phyloP scores from a whole-genome alignment of 1,284 basidiomycete species.

The Sparassis latifolia region DNA sequence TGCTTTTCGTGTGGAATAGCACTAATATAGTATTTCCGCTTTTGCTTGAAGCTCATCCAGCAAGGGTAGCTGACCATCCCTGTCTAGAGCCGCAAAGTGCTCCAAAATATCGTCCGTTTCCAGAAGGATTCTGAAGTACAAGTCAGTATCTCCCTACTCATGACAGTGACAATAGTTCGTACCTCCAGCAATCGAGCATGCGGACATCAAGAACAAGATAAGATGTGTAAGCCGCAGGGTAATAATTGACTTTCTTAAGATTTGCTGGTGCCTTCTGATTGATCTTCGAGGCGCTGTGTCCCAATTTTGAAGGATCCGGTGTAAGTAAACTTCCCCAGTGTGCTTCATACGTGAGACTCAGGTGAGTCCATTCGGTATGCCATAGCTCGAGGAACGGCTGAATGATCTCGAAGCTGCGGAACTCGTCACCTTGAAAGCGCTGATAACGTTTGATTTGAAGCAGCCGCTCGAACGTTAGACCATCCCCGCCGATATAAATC shows the following conservation, averaged over 20 bases:
- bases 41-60: constrained; percentile 6
- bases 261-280: not conserved
- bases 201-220: constrained; percentile 21
- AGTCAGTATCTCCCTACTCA: not conserved
- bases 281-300: not conserved
- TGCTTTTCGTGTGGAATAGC: not conserved
- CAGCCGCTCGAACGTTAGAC: not conserved
- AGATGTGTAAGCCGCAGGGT: constrained; percentile 15
- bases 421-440: not conserved
- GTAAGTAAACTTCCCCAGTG: not conserved
- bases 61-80: not conserved
- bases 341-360: not conserved
- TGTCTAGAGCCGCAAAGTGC: not conserved
- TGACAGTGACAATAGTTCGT: not conserved
- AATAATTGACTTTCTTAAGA: constrained; percentile 22
- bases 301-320: not conserved
- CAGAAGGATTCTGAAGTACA: not conserved
- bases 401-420: not conserved
- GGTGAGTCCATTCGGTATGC: not conserved
- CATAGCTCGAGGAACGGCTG: not conserved
- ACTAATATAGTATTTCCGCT: not conserved
- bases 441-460: not conserved
- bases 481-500: not conserved
- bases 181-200: constrained; percentile 26
- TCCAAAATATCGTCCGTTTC: not conserved